These are phyloP conservation scores for Colletotrichum navitas DNA, from an alignment of 2,329 filamentous ascomycete species.

Conservation along the genomic window DNA sequence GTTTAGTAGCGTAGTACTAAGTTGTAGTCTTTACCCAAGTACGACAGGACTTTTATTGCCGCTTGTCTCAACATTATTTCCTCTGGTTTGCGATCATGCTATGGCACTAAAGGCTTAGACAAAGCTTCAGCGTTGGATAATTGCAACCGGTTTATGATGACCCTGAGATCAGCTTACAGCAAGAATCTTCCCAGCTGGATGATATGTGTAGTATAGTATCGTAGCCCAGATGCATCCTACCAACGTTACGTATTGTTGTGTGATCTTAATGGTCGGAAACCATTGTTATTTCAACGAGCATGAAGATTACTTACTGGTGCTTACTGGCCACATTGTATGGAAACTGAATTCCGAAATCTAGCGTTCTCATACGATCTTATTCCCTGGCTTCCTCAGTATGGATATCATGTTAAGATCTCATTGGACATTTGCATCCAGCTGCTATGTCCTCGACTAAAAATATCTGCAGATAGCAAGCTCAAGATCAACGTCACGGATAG, in stretches of 20 bases:
- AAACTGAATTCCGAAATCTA: not conserved
- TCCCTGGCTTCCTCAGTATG: no score
- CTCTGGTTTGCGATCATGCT: not conserved
- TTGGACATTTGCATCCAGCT: no score
- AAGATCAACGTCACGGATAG: not conserved
- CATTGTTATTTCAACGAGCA: not conserved
- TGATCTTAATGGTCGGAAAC: not conserved
- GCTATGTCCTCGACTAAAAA: no score
- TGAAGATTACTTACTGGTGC: not conserved
- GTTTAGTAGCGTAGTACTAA: not conserved
- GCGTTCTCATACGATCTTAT: no score
- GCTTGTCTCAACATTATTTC: not conserved
- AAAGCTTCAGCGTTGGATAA: not conserved
- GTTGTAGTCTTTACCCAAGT: not conserved
- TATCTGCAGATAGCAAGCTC: not conserved
- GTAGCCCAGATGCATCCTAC: not conserved
- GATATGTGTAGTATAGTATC: not conserved
- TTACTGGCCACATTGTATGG: not conserved
- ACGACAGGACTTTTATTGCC: not conserved
- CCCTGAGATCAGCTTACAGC: not conserved
- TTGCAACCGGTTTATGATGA: not conserved
- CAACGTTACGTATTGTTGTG: not conserved
- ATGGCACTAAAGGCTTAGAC: not conserved
- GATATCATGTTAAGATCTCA: no score
- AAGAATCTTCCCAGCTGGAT: not conserved